Base-by-base conservation (phyloP, 768 basidiomycete species). In the Collybia mongolica region DNA sequence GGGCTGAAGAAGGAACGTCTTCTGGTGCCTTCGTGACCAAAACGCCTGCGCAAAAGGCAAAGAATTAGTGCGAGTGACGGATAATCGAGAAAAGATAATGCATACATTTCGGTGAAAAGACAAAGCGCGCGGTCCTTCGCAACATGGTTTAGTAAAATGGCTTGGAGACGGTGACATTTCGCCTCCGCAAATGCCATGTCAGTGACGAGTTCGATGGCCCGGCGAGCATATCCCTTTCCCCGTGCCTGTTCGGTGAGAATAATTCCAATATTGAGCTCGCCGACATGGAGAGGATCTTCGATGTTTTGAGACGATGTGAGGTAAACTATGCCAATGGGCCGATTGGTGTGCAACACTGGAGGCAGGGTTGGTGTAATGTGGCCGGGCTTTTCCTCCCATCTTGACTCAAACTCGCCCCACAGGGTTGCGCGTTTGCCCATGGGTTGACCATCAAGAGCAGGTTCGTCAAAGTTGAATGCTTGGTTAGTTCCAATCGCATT, bases 21-120 rank as follows among this genome's bases (percentile, higher is more conserved):
- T 38, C 77, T 76, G 7, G 73, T 79, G 40, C 87, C 87, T 65
- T 90, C 87, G 52, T 83, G 78, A 6, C 63, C 63, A 59, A 90
- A 87, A 7, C 81, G 80, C 48, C 80, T 81, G 52, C 18, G 52
- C 23, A 54, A 43, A 36, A 52, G 23, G 29, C 17, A 23, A 39
- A 18, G 28, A 6, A 32, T 32, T 32, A n/a, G 11, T 39, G 29
- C 29, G 5, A 39, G 48, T 44, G 8, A 39, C 2, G 4, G 18
- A 29, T 19, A 15, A 5, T 24, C 8, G 3, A 17, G 35, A 40
- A 24, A 46, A 14, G 26, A 29, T 2, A 15, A 24, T 12, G 63
- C 65, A 39, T 46, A 68, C 72, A 73, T 58, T 39, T 70, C 63
- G 6, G 80, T 74, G 54, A 87, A 82, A 11, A 86, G 60, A 14